A percentile compares a stretch with the other conserved stretches of the same genome.
phyloP scores from a whole-genome alignment of 495 filamentous ascomycete genomes.

The Hyaloscypha finlandica region DNA sequence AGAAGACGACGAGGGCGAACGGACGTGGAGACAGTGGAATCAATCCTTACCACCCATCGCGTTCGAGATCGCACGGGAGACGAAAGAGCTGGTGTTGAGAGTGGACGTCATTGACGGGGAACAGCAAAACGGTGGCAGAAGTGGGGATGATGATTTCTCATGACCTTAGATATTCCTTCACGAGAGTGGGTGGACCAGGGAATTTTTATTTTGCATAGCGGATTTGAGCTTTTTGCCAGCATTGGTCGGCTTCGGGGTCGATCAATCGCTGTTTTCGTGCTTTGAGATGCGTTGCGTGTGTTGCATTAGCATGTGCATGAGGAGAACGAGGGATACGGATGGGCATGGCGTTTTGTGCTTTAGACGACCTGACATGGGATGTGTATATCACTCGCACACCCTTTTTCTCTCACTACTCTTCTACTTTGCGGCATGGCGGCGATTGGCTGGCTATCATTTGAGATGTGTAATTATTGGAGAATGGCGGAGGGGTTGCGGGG shows the following conservation, averaged over 20 bases:
- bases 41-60: slow-evolving; percentile 78
- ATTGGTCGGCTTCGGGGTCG: not conserved
- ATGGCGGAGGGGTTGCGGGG: not conserved
- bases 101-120: slow-evolving; percentile 32
- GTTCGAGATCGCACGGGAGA: slow-evolving; percentile 83
- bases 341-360: not conserved
- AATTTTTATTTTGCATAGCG: not conserved
- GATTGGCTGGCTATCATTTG: not conserved
- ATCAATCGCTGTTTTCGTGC: not conserved
- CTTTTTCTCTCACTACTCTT: not conserved
- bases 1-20: slow-evolving; percentile 39
- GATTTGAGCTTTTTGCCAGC: not conserved
- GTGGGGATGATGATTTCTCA: slow-evolving; percentile 33
- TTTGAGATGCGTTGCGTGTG: not conserved
- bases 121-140: slow-evolving; percentile 4
- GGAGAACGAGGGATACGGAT: not conserved
- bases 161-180: slow-evolving; percentile 11
- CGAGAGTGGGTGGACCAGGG: not conserved
- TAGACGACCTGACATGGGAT: not conserved
- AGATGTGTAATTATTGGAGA: slow-evolving; percentile 1
- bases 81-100: slow-evolving; percentile 66
- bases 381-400: not conserved
- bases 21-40: slow-evolving; percentile 63
- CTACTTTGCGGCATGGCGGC: not conserved
- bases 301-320: not conserved